Conservation (phyloP, 164 flowering plant genomes). For the grape (Vitis vinifera) region DNA sequence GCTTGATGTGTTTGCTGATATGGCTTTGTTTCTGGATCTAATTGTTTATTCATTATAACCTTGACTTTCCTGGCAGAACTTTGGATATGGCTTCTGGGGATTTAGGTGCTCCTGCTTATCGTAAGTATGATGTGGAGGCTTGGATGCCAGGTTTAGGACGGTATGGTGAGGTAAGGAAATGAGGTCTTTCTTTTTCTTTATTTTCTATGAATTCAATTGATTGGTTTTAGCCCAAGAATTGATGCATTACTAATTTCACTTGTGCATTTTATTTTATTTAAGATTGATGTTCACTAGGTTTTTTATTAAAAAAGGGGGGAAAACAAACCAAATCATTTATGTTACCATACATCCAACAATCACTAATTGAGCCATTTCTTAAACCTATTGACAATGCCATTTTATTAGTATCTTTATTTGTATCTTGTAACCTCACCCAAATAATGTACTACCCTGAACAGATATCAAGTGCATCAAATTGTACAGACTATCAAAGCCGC, state of each 20-base stretch:
- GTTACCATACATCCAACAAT: no score
- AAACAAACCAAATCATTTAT: no score
- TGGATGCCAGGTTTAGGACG: conserved; percentile 99
- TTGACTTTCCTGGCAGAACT: conserved; percentile 48
- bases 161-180: conserved; percentile 80
- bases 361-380: no score
- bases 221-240: neutral
- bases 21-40: neutral
- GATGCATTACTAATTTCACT: no score
- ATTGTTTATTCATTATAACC: neutral
- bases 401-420: no score
- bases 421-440: neutral
- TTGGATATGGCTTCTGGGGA: conserved; percentile 92
- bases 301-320: no score
- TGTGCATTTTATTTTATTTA: no score
- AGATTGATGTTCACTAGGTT: no score
- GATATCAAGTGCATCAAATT: conserved; percentile 98
- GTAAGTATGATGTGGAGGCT: conserved; percentile 94
- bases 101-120: conserved; percentile 96
- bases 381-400: no score
- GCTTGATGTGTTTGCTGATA: neutral
- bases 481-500: conserved; percentile 95
- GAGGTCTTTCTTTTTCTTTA: neutral
- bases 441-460: conserved; percentile 14
- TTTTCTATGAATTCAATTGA: neutral